Conservation (phyloP, 768 basidiomycete species). For the Auricularia auricula-judae region DNA sequence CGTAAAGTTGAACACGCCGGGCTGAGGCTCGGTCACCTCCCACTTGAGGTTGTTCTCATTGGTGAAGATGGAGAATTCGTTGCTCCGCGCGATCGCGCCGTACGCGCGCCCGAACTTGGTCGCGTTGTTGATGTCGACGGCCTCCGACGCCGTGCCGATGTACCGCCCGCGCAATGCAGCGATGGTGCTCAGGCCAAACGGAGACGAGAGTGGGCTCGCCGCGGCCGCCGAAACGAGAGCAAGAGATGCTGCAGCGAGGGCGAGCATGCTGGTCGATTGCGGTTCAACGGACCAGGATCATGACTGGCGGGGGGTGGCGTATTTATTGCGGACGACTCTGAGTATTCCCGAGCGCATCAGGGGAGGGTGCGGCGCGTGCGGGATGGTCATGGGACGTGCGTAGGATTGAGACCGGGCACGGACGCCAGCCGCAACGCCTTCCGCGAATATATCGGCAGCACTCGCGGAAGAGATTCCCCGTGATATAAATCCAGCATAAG, state of each 20-base stretch:
- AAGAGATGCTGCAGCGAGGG: not conserved
- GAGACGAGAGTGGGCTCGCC: not conserved
- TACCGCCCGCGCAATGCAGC: not conserved
- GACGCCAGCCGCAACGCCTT: not conserved
- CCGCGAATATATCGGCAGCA: not conserved
- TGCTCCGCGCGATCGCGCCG: not conserved
- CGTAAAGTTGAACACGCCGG: constrained; percentile 3
- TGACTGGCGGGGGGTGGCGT: too few relatives aligned
- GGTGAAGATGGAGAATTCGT: not conserved
- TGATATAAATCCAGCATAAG: not conserved
- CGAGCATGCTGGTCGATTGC: not conserved
- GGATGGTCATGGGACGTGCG: too few relatives aligned
- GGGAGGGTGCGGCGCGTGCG: not conserved
- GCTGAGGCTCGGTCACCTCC: constrained; percentile 2
- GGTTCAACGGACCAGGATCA: not conserved
- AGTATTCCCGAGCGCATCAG: too few relatives aligned
- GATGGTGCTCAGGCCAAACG: not conserved
- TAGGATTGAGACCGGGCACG: too few relatives aligned
- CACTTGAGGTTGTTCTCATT: constrained; percentile 6
- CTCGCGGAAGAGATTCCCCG: not conserved
- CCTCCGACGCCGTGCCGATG: not conserved
- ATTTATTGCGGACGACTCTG: too few relatives aligned
- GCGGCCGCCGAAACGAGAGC: not conserved
- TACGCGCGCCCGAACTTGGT: not conserved
- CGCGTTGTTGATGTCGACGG: not conserved